phyloP scores from a whole-genome alignment of 139 green algal species.

The Closterium sp. region DNA sequence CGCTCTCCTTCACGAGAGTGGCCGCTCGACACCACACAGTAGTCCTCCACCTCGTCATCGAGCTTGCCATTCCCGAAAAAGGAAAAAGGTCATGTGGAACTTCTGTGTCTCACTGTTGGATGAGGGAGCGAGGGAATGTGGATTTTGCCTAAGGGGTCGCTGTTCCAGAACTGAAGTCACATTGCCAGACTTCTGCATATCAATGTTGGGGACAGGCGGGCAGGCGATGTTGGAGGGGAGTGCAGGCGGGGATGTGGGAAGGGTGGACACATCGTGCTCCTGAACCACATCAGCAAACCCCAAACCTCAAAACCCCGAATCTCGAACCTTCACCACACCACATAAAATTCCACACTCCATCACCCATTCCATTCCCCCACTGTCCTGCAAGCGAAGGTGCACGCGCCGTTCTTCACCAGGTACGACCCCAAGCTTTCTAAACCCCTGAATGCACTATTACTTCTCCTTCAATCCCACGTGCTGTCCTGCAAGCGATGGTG shows the following conservation, averaged over 20 bases:
- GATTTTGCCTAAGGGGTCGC: slow-evolving; percentile 93
- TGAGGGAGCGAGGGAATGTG: background rate
- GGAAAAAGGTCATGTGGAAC: no score
- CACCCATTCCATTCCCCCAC: slow-evolving; percentile 76
- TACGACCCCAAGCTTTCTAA: no score
- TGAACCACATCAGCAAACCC: background rate
- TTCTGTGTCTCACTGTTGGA: no score
- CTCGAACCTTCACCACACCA: background rate
- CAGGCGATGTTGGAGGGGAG: background rate
- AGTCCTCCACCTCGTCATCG: slow-evolving; percentile 86
- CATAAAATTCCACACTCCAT: slow-evolving; percentile 66
- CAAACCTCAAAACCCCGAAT: no score
- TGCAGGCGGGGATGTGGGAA: no score
- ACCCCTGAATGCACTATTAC: no score
- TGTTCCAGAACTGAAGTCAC: slow-evolving; percentile 98
- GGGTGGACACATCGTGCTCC: background rate
- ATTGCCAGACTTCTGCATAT: slow-evolving; percentile 95
- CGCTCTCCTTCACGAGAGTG: no score
- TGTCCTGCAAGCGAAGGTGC: slow-evolving; percentile 73
- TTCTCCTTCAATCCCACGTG: no score
- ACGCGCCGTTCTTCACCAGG: slow-evolving; percentile 77
- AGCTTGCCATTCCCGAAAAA: no score
- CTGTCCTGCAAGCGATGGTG: slow-evolving; percentile 73
- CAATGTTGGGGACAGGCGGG: slow-evolving; percentile 19
- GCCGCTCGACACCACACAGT: slow-evolving; percentile 87